Evolutionary conservation across 768 basidiomycete species (phyloP).

Genomic region (Epithele typhae): DNA sequence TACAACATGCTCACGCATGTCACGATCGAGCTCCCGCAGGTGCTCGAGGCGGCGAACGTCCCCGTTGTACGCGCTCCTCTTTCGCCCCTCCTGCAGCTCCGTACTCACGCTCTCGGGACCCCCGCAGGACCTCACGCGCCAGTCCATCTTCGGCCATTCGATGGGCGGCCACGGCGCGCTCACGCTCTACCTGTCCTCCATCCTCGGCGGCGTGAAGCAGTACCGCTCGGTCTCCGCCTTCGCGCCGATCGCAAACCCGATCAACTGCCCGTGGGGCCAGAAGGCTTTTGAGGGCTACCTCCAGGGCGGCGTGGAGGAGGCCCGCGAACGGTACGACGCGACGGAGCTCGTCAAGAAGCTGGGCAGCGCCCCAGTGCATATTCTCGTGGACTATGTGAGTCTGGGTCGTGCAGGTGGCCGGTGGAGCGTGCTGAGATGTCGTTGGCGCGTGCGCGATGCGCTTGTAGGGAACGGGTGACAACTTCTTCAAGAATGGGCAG

Average conservation of each 20-base stretch:
- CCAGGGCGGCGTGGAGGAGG: slow-evolving; percentile 71
- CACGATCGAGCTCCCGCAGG: slow-evolving; percentile 76
- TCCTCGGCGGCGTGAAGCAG: slow-evolving; percentile 38
- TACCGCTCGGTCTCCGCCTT: slow-evolving; percentile 91
- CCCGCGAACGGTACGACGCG: slow-evolving; percentile 72
- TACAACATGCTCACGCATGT: slow-evolving; percentile 91
- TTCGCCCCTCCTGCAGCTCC: not conserved
- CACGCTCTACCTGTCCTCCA: slow-evolving; percentile 78
- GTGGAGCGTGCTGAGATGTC: no score
- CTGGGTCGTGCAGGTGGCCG: not conserved
- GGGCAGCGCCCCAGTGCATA: slow-evolving; percentile 58
- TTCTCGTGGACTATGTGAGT: slow-evolving; percentile 84
- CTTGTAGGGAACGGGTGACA: slow-evolving; percentile 68
- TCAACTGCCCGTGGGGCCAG: slow-evolving; percentile 83
- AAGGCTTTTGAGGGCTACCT: slow-evolving; percentile 91
- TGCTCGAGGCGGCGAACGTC: slow-evolving; percentile 67
- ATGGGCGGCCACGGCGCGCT: slow-evolving; percentile 98
- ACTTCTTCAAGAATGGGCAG: slow-evolving; percentile 83
- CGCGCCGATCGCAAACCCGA: slow-evolving; percentile 81
- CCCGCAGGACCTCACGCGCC: slow-evolving; percentile 71
- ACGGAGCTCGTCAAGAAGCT: slow-evolving; percentile 68
- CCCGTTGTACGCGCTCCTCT: slow-evolving; percentile 59
- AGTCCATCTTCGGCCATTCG: slow-evolving; percentile 93
- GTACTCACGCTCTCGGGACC: no score
- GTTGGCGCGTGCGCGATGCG: no score